phyloP scores from a whole-genome alignment of 768 basidiomycete genomes.

The Trametopsis cervina region DNA sequence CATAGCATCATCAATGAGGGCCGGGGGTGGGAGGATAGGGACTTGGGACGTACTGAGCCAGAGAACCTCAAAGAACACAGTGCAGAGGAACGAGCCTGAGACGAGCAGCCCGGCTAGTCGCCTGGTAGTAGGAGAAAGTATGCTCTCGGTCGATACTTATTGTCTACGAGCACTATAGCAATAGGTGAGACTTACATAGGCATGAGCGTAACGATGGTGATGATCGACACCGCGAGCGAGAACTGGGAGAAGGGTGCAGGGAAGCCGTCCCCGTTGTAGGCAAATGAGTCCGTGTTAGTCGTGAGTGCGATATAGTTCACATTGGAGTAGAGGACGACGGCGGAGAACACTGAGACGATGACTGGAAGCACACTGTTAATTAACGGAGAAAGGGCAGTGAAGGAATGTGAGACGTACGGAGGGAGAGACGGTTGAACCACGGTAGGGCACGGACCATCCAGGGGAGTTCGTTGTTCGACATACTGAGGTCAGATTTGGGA shows the following conservation, averaged over 20 bases:
- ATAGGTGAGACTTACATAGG: constrained; percentile 14
- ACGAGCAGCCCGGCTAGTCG: constrained; percentile 21
- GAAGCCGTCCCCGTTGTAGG: constrained; percentile 5
- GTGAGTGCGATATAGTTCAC: constrained; percentile 6
- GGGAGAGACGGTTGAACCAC: neutral
- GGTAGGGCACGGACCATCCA: neutral
- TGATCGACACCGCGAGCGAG: constrained; percentile 15
- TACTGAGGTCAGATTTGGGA: neutral
- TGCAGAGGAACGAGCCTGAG: constrained; percentile 24
- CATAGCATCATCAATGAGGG: no score
- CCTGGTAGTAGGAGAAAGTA: constrained; percentile 14
- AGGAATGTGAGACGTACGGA: neutral
- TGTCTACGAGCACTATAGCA: neutral
- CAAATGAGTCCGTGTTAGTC: constrained; percentile 2
- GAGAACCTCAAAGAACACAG: constrained; percentile 23
- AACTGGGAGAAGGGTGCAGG: constrained; percentile 14
- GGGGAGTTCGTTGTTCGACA: neutral
- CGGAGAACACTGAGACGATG: constrained; percentile 1
- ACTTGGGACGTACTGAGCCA: constrained; percentile 16
- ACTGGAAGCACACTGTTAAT: neutral
- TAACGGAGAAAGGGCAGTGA: no score
- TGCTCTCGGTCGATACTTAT: no score
- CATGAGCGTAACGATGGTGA: constrained; percentile 15
- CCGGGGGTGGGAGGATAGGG: no score
- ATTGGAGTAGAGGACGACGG: constrained; percentile 8